Percentiles rank a stretch among this genome's conserved stretches.
These are phyloP conservation scores for Wallacemonas sp. DNA, from an alignment of 208 protist species.

Conservation along the genomic window DNA sequence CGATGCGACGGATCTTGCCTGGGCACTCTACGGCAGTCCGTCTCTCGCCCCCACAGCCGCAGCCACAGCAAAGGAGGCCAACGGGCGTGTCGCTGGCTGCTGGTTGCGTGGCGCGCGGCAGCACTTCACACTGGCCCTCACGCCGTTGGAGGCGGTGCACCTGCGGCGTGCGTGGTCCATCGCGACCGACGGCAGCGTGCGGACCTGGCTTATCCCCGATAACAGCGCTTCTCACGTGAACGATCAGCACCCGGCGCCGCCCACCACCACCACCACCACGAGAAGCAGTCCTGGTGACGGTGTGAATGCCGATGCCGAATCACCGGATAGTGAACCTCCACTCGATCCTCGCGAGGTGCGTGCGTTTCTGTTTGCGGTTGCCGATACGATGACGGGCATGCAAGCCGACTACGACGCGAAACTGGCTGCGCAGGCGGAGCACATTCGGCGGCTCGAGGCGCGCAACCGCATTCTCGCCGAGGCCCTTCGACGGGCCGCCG, in stretches of 20 bases:
- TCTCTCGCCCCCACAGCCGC: slow-evolving; percentile 5
- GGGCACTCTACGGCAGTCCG: background rate
- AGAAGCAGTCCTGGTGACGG: too few relatives aligned
- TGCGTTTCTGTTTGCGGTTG: slow-evolving; percentile 36
- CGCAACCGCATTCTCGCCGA: slow-evolving; percentile 35
- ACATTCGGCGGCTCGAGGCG: slow-evolving; percentile 29
- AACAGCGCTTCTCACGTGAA: too few relatives aligned
- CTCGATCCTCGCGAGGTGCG: slow-evolving; percentile 30
- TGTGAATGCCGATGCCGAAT: too few relatives aligned
- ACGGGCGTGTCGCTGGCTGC: background rate
- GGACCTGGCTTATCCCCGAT: slow-evolving; percentile 50
- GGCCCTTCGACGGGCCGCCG: slow-evolving; percentile 36
- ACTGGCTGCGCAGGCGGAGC: slow-evolving; percentile 19
- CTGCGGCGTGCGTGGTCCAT: slow-evolving; percentile 50
- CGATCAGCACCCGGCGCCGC: too few relatives aligned
- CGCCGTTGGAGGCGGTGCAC: slow-evolving; percentile 39
- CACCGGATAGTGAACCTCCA: too few relatives aligned
- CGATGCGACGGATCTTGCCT: slow-evolving; percentile 2
- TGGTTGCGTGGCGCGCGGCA: background rate
- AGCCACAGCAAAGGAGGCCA: background rate
- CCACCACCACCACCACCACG: background rate
- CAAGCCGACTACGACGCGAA: slow-evolving; percentile 19
- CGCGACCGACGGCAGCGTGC: slow-evolving; percentile 59
- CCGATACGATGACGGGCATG: slow-evolving; percentile 25
- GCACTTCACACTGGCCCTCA: slow-evolving; percentile 49